Evolutionary conservation across 2,329 filamentous ascomycete species (phyloP).

Genomic region (Epichloe gansuensis): DNA sequence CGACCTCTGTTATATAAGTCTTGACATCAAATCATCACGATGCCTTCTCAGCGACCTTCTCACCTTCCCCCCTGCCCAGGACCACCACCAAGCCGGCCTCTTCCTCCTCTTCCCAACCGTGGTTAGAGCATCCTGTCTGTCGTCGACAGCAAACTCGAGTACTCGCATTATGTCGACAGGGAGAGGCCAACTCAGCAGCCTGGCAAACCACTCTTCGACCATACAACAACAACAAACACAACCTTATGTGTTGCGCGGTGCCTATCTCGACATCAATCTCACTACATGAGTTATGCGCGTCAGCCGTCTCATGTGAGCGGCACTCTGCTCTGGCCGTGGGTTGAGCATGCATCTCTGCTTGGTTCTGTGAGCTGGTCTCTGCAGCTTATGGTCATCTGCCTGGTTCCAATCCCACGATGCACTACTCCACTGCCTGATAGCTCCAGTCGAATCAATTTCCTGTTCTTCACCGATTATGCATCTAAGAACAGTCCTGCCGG

Average conservation of each 20-base stretch:
- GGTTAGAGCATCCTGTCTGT: slow-evolving; percentile 23
- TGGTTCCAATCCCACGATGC: slow-evolving; percentile 4
- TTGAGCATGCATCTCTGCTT: slow-evolving; percentile 7
- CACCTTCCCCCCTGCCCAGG: slow-evolving; percentile 56
- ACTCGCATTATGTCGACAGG: not conserved
- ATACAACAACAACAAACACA: not conserved
- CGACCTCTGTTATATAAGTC: not conserved
- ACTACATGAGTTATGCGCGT: slow-evolving; percentile 5
- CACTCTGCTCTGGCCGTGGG: slow-evolving; percentile 6
- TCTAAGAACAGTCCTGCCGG: not conserved
- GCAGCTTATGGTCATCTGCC: slow-evolving; percentile 8
- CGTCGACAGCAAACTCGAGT: not conserved
- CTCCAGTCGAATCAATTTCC: slow-evolving; percentile 8
- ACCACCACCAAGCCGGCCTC: slow-evolving; percentile 50
- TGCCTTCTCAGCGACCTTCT: slow-evolving; percentile 49
- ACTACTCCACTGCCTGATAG: slow-evolving; percentile 1
- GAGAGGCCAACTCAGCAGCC: not conserved
- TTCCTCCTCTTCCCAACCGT: slow-evolving; percentile 52
- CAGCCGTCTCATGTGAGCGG: slow-evolving; percentile 3
- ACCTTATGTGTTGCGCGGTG: not conserved
- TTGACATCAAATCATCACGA: slow-evolving; percentile 17
- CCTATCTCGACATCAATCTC: not conserved
- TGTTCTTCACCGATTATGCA: not conserved
- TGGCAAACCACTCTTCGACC: not conserved
- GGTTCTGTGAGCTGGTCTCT: slow-evolving; percentile 5